A percentile compares a stretch with the other conserved stretches of the same genome.
Evolutionary conservation across 2,329 filamentous ascomycete species (phyloP).

Genomic region (Claviceps sp.): DNA sequence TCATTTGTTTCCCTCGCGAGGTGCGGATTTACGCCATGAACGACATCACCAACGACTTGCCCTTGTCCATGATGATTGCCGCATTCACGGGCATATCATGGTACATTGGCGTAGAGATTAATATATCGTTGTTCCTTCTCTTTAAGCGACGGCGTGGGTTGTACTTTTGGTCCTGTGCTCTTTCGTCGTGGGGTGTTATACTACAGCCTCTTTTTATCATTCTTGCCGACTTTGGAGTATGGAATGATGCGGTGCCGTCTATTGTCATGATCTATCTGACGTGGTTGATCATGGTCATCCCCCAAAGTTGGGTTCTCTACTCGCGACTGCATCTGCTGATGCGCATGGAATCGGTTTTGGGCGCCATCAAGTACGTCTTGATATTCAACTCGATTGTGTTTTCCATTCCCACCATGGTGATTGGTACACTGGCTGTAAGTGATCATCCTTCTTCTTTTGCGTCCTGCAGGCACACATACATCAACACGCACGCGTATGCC

Average conservation of each 20-base stretch:
- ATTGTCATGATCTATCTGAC: conserved; percentile 10
- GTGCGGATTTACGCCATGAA: conserved; percentile 3
- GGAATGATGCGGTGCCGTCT: conserved; percentile 6
- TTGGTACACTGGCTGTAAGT: conserved; percentile 36
- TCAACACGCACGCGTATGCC: too few relatives aligned
- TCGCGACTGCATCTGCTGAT: conserved; percentile 46
- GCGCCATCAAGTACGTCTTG: conserved; percentile 40
- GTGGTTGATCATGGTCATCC: conserved; percentile 37
- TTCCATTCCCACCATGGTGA: conserved; percentile 38
- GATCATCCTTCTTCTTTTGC: background rate
- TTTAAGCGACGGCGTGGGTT: conserved; percentile 17
- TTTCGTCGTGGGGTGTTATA: conserved; percentile 16
- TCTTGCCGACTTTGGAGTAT: conserved; percentile 21
- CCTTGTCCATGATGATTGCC: conserved; percentile 21
- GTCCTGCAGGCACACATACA: too few relatives aligned
- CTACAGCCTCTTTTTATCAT: conserved; percentile 28
- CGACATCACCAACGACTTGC: conserved; percentile 10
- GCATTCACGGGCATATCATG: conserved; percentile 23
- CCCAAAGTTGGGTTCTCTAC: conserved; percentile 45
- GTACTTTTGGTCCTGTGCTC: conserved; percentile 22
- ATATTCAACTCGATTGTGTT: conserved; percentile 37
- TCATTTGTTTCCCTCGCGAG: background rate
- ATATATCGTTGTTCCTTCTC: conserved; percentile 15
- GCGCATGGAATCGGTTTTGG: conserved; percentile 31
- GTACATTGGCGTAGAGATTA: conserved; percentile 18